Conservation (phyloP, 306 rosid genomes). For the Cyclanthera cordifolia region DNA sequence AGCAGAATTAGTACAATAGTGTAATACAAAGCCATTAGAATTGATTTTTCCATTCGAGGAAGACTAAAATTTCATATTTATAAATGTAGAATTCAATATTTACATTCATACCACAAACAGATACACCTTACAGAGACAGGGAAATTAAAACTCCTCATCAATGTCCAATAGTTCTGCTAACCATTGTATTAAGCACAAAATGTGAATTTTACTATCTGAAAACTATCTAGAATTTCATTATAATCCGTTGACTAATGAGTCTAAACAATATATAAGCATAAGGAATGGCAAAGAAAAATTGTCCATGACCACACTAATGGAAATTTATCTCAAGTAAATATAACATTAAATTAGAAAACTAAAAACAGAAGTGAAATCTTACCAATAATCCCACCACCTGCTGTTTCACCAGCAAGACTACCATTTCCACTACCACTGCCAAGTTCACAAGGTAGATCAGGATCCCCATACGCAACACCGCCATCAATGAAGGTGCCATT, state of each 20-base stretch:
- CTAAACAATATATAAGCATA: neutral
- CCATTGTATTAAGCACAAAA: neutral
- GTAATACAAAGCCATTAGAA: neutral
- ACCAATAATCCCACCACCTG: slow-evolving; percentile 97
- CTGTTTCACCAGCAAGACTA: slow-evolving; percentile 69
- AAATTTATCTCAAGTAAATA: neutral
- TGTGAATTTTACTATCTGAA: neutral
- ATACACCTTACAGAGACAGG: neutral
- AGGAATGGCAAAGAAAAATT: neutral
- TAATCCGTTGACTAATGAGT: neutral
- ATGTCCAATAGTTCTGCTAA: neutral
- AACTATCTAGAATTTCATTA: neutral
- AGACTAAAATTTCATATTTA: neutral
- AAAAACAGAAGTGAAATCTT: slow-evolving; percentile 22
- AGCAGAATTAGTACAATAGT: neutral
- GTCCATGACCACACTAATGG: neutral
- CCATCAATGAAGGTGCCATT: slow-evolving; percentile 70
- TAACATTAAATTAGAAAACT: neutral
- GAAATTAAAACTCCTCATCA: neutral
- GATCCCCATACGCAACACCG: slow-evolving; percentile 70
- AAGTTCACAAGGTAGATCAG: slow-evolving; percentile 86
- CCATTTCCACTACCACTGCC: slow-evolving; percentile 97
- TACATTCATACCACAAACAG: neutral
- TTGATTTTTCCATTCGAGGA: neutral
- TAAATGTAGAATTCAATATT: neutral